A percentile compares a stretch with the other conserved stretches of the same genome.
Conservation (phyloP, 2,329 filamentous ascomycete genomes). For the Aspergillus sp. region DNA sequence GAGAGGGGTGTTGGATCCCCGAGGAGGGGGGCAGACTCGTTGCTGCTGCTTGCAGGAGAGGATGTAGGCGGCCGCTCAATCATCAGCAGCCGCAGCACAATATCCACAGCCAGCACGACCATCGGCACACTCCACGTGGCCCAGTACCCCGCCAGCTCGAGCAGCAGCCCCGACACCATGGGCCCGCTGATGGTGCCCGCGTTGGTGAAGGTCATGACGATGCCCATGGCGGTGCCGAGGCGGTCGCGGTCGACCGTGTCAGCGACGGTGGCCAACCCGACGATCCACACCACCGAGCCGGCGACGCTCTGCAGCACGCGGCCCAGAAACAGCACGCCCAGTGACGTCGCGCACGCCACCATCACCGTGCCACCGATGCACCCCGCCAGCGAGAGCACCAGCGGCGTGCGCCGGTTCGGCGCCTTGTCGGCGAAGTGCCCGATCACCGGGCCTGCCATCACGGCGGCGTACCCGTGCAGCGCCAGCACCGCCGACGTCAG, state of each 20-base stretch:
- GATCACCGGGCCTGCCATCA: constrained; percentile 24
- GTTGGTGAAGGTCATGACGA: not conserved
- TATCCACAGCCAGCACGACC: constrained; percentile 24
- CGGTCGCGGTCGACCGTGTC: not conserved
- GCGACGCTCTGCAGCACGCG: constrained; percentile 5
- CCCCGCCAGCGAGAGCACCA: constrained; percentile 24
- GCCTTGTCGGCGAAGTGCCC: constrained; percentile 29
- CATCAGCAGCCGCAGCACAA: constrained; percentile 25
- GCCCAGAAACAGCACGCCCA: constrained; percentile 1
- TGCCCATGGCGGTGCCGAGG: not conserved
- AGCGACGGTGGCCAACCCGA: constrained; percentile 5
- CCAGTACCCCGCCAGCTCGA: constrained; percentile 26
- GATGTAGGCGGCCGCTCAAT: not conserved
- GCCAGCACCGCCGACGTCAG: constrained; percentile 24
- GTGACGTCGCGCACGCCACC: constrained; percentile 17
- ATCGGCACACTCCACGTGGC: constrained; percentile 23
- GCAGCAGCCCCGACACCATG: constrained; percentile 22
- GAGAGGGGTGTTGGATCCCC: too few species aligned
- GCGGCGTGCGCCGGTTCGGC: constrained; percentile 19
- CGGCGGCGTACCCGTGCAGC: constrained; percentile 25
- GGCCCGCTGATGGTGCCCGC: constrained; percentile 25
- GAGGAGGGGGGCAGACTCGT: too few species aligned
- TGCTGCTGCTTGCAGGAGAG: not conserved
- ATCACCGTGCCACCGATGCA: constrained; percentile 27
- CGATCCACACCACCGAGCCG: constrained; percentile 6